Evolutionary conservation across 257 asterid genomes (phyloP).

Genomic region (Capsicum baccatum): DNA sequence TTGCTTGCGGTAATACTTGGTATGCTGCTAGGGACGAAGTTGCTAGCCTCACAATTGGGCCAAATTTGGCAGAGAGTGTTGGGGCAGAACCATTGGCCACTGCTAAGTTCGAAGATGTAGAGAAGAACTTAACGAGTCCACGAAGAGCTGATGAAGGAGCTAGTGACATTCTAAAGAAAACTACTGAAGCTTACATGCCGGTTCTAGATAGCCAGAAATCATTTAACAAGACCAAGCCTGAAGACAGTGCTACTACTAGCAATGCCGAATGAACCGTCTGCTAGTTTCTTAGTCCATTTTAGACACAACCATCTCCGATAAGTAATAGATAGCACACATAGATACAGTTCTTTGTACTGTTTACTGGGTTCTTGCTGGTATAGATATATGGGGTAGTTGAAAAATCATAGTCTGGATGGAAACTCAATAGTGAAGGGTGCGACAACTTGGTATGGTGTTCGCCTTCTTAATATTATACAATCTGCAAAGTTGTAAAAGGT

Average conservation of each 20-base stretch:
- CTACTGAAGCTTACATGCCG: conserved; percentile 55
- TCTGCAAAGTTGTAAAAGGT: conserved; percentile 9
- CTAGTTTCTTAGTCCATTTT: background rate
- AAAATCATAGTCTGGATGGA: background rate
- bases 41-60: conserved; percentile 64
- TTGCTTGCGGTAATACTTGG: conserved; percentile 77
- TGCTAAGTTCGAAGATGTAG: conserved; percentile 70
- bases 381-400: background rate
- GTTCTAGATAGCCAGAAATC: conserved; percentile 54
- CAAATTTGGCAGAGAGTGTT: conserved; percentile 50
- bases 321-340: background rate
- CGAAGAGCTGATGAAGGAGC: conserved; percentile 46
- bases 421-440: background rate
- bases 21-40: conserved; percentile 81
- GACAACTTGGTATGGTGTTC: conserved; percentile 16
- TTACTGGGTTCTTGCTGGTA: background rate
- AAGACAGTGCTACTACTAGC: conserved; percentile 34
- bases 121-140: conserved; percentile 70
- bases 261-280: background rate
- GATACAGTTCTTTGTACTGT: background rate
- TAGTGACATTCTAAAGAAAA: conserved; percentile 50
- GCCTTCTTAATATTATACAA: conserved; percentile 9
- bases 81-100: conserved; percentile 72
- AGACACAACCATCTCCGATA: background rate
- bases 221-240: conserved; percentile 42